A percentile compares a stretch with the other conserved stretches of the same genome.
These are phyloP conservation scores for Torulaspora gathmanii DNA, from an alignment of 805 yeast species.

Conservation along the genomic window DNA sequence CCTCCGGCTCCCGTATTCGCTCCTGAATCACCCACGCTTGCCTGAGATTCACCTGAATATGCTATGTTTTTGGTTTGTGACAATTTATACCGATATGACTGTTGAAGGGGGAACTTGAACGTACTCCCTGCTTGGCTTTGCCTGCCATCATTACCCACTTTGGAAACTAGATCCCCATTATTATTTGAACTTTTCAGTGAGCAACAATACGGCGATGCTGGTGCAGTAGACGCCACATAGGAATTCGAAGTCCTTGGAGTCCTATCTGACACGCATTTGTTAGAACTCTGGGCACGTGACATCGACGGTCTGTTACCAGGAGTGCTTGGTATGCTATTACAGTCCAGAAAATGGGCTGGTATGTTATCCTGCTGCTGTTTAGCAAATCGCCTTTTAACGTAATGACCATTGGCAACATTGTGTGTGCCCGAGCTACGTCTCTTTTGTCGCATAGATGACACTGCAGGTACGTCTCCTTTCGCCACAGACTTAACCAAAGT, in stretches of 20 bases:
- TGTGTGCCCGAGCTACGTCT: constrained; percentile 26
- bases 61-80: constrained; percentile 1
- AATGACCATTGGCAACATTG: constrained; percentile 13
- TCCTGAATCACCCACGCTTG: not conserved
- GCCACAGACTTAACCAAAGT: not conserved
- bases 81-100: constrained; percentile 2
- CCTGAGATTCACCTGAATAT: not conserved
- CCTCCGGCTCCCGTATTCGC: not conserved
- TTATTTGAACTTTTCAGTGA: not conserved
- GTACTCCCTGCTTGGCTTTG: not conserved
- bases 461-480: constrained; percentile 1
- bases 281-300: constrained; percentile 11
- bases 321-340: constrained; percentile 10
- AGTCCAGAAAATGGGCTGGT: constrained; percentile 6
- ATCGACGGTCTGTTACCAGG: constrained; percentile 10
- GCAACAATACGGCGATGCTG: constrained; percentile 15
- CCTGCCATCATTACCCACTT: constrained; percentile 3
- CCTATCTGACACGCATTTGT: constrained; percentile 4
- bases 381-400: constrained; percentile 25
- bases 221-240: constrained; percentile 6
- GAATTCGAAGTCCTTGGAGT: constrained; percentile 12
- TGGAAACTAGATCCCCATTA: not conserved
- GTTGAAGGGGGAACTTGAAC: constrained; percentile 2
- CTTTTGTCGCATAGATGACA: constrained; percentile 21
- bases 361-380: constrained; percentile 8